Evolutionary conservation across 2,329 filamentous ascomycete genomes (phyloP).

Genomic region (Hypomyces perniciosus): DNA sequence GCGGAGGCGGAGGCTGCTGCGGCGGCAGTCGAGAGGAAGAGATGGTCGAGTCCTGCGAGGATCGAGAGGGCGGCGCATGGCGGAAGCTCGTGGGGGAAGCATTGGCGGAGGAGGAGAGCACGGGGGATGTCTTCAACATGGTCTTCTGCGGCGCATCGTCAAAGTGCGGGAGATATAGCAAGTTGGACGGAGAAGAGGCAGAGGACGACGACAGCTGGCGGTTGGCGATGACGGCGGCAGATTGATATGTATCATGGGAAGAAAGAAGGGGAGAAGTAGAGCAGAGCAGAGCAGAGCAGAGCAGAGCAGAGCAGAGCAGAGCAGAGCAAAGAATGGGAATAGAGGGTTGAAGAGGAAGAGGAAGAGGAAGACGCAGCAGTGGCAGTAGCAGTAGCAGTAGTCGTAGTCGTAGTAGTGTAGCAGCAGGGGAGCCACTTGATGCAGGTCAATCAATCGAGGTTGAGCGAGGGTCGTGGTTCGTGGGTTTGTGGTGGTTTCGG

Average conservation of each 20-base stretch:
- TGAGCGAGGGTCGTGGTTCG: too few relatives aligned
- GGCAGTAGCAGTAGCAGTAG: too few relatives aligned
- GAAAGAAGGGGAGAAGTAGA: too few relatives aligned
- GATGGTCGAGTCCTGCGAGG: conserved; percentile 7
- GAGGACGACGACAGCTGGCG: neutral
- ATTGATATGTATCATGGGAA: neutral
- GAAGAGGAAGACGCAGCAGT: neutral
- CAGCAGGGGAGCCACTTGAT: too few relatives aligned
- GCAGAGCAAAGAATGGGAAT: too few relatives aligned
- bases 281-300: too few relatives aligned
- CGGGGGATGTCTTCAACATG: conserved; percentile 56
- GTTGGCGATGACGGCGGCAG: neutral
- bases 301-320: too few relatives aligned
- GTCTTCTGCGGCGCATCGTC: conserved; percentile 46
- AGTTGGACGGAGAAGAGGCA: neutral
- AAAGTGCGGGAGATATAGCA: conserved; percentile 15
- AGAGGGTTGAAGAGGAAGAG: neutral
- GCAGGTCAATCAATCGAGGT: too few relatives aligned
- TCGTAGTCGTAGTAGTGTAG: too few relatives aligned
- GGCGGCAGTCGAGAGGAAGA: conserved; percentile 4
- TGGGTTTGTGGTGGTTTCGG: too few relatives aligned
- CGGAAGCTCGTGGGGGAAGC: conserved; percentile 44
- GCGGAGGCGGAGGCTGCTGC: neutral
- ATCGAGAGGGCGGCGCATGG: conserved; percentile 22
- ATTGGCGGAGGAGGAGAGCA: conserved; percentile 45